These are phyloP conservation scores for Manihot esculenta DNA, from an alignment of 441 rosid species.

Conservation along the genomic window DNA sequence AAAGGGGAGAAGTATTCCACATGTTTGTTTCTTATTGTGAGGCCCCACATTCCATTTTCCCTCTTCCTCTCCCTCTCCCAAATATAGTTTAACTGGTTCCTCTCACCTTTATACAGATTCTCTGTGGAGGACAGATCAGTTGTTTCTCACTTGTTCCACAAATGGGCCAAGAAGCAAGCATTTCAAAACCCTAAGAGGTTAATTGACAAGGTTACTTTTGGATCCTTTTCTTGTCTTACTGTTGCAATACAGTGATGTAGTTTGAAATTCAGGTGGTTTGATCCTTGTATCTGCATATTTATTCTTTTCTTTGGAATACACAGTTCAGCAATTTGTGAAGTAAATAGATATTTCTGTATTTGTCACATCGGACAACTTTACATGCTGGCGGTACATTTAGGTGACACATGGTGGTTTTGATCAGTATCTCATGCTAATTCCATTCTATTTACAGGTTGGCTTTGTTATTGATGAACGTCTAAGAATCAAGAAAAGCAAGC, in stretches of 20 bases:
- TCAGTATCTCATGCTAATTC: conserved; percentile 1
- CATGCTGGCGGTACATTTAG: neutral
- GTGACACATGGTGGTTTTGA: conserved; percentile 10
- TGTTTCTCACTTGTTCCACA: conserved; percentile 88
- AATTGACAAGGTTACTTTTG: conserved; percentile 63
- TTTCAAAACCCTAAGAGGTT: conserved; percentile 87
- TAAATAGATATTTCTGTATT: neutral
- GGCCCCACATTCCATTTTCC: too few species aligned
- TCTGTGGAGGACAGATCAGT: conserved; percentile 73
- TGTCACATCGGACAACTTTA: neutral
- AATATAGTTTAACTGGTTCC: neutral
- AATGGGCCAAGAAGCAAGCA: conserved; percentile 94
- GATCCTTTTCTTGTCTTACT: conserved; percentile 9
- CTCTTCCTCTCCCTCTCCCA: too few species aligned
- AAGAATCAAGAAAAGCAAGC: conserved; percentile 66
- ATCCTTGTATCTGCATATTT: neutral
- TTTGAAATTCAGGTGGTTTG: neutral
- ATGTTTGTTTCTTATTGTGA: too few species aligned
- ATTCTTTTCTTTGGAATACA: neutral
- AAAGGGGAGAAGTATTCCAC: too few species aligned
- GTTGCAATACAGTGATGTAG: neutral
- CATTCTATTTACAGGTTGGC: conserved; percentile 55
- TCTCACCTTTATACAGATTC: conserved; percentile 53
- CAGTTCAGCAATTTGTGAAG: neutral
- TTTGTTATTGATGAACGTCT: conserved; percentile 90